Evolutionary conservation across 2,329 filamentous ascomycete genomes (phyloP).

Genomic region (Hymenotorrendiella dingleyae): DNA sequence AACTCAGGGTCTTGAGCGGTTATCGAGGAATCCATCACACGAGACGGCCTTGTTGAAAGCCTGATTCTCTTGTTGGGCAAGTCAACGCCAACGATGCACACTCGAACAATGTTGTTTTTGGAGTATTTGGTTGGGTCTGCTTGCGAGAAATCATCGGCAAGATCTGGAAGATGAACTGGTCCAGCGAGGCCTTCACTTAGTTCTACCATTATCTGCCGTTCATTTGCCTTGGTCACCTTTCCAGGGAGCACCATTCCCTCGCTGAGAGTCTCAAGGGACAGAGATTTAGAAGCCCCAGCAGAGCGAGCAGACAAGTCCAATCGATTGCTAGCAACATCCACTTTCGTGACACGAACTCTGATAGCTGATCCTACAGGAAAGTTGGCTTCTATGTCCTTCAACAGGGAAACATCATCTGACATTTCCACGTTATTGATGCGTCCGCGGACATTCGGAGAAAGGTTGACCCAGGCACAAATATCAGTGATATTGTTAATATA

Average conservation of each 20-base stretch:
- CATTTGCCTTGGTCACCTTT: slow-evolving; percentile 77
- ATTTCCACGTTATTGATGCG: slow-evolving; percentile 77
- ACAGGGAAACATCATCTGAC: slow-evolving; percentile 75
- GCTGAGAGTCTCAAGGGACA: slow-evolving; percentile 67
- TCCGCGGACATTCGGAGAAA: slow-evolving; percentile 83
- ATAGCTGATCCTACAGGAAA: slow-evolving; percentile 90
- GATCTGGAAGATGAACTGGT: slow-evolving; percentile 73
- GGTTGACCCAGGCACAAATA: slow-evolving; percentile 80
- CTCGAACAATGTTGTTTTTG: slow-evolving; percentile 81
- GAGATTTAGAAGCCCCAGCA: slow-evolving; percentile 45
- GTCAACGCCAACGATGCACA: slow-evolving; percentile 80
- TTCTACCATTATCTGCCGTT: slow-evolving; percentile 78
- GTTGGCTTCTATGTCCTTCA: slow-evolving; percentile 69
- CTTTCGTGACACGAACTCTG: slow-evolving; percentile 68
- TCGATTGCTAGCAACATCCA: slow-evolving; percentile 67
- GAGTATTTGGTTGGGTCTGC: slow-evolving; percentile 68
- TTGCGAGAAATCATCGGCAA: slow-evolving; percentile 80
- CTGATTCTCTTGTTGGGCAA: slow-evolving; percentile 75
- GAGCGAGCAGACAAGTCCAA: slow-evolving; percentile 79
- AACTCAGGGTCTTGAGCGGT: slow-evolving; percentile 79
- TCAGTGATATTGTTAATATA: slow-evolving; percentile 87
- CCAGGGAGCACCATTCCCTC: slow-evolving; percentile 77
- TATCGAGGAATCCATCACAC: slow-evolving; percentile 79
- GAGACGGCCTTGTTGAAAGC: slow-evolving; percentile 79
- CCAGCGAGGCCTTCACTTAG: slow-evolving; percentile 75